Percentiles rank a stretch among this genome's conserved stretches.
Conservation (phyloP, 2,329 filamentous ascomycete species). For the Endothia cerciana region DNA sequence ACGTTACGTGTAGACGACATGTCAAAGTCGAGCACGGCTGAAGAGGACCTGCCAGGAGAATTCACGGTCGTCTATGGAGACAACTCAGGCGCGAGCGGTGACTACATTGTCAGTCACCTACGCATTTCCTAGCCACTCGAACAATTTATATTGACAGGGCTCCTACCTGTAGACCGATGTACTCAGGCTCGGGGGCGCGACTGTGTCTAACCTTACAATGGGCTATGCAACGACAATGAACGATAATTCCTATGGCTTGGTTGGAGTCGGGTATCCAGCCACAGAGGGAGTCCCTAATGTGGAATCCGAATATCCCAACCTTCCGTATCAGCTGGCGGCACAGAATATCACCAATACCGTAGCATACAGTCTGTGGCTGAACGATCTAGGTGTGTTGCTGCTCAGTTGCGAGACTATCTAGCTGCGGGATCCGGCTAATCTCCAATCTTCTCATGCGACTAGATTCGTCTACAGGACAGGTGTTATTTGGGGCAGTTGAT, state of each 20-base stretch:
- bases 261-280: neutral
- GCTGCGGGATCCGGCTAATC: neutral
- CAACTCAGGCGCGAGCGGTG: neutral
- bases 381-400: neutral
- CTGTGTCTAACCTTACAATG: conserved; percentile 59
- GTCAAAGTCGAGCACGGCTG: conserved; percentile 44
- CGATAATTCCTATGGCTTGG: neutral
- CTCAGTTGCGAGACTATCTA: neutral
- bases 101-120: neutral
- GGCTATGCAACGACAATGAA: conserved; percentile 58
- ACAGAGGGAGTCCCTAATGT: conserved; percentile 35
- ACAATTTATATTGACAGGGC: conserved; percentile 64
- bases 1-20: conserved; percentile 51
- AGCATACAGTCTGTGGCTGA: conserved; percentile 5
- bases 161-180: conserved; percentile 56
- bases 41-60: neutral
- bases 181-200: conserved; percentile 56
- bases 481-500: neutral
- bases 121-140: conserved; percentile 42
- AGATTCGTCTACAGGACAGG: conserved; percentile 41
- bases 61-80: neutral
- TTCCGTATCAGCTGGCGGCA: neutral
- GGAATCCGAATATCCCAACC: neutral
- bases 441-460: too few species aligned
- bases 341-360: neutral